Percentiles rank a stretch among this genome's conserved stretches.
Evolutionary conservation across 2,329 filamentous ascomycete genomes (phyloP).

Genomic region (Cadophora malorum): DNA sequence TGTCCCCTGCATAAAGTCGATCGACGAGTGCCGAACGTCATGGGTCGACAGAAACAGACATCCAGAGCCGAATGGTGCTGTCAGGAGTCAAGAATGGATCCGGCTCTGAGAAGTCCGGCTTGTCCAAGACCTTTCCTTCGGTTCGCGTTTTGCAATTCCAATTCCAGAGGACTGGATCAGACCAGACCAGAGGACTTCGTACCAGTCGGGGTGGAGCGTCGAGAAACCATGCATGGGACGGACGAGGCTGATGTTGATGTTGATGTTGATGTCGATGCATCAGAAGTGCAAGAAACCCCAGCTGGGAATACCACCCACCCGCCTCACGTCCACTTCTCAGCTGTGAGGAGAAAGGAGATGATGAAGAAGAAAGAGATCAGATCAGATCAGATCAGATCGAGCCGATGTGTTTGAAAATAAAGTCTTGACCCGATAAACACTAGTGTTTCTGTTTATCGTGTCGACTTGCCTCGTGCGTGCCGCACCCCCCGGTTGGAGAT

Average conservation of each 20-base stretch:
- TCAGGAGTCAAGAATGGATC: background rate
- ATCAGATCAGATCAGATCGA: background rate
- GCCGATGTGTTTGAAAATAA: background rate
- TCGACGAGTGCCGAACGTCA: constrained; percentile 11
- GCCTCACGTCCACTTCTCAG: background rate
- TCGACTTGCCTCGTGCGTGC: constrained; percentile 13
- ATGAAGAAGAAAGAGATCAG: background rate
- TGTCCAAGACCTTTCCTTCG: constrained; percentile 10
- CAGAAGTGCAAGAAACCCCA: background rate
- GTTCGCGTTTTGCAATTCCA: constrained; percentile 1
- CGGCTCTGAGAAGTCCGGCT: constrained; percentile 6
- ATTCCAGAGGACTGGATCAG: background rate
- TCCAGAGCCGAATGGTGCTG: constrained; percentile 1
- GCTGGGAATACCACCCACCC: no score
- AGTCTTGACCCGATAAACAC: background rate
- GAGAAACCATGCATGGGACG: background rate
- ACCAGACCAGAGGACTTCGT: background rate
- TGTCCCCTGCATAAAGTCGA: constrained; percentile 9
- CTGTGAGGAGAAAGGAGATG: background rate
- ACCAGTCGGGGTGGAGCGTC: no score
- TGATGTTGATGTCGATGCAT: background rate
- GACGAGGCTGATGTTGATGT: background rate
- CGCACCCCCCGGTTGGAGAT: constrained; percentile 9
- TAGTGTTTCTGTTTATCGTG: constrained; percentile 13
- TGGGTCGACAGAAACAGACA: constrained; percentile 6